Conservation (phyloP, 495 filamentous ascomycete species). For the Penicillium fimorum region DNA sequence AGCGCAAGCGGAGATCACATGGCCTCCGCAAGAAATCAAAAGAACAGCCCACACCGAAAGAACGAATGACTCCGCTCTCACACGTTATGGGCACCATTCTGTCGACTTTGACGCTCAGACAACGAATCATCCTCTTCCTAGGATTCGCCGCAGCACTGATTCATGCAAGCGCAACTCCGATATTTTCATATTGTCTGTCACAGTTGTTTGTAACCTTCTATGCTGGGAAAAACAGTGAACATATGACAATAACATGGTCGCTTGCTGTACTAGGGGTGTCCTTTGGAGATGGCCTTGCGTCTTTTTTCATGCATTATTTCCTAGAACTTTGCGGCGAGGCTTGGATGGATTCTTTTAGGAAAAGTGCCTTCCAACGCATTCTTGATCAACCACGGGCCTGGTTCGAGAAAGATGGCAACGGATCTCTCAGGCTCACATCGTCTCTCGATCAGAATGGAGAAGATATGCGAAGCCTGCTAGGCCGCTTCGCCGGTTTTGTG, state of each 20-base stretch:
- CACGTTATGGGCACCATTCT: slow-evolving; percentile 65
- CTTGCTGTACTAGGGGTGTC: slow-evolving; percentile 67
- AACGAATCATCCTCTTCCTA: slow-evolving; percentile 55
- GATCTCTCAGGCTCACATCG: slow-evolving; percentile 58
- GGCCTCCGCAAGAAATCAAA: background rate
- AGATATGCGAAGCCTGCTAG: slow-evolving; percentile 79
- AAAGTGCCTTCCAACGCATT: slow-evolving; percentile 65
- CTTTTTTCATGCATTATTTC: slow-evolving; percentile 65
- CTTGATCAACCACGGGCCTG: slow-evolving; percentile 79
- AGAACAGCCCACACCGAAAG: slow-evolving; percentile 3
- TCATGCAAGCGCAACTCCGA: slow-evolving; percentile 68
- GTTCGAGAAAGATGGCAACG: slow-evolving; percentile 74
- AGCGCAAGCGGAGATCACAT: background rate
- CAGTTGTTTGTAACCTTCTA: slow-evolving; percentile 72
- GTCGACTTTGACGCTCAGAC: slow-evolving; percentile 46
- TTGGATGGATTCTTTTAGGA: slow-evolving; percentile 75
- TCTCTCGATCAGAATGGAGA: slow-evolving; percentile 82
- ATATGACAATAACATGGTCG: slow-evolving; percentile 63
- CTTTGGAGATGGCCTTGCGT: slow-evolving; percentile 59
- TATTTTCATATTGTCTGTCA: slow-evolving; percentile 77
- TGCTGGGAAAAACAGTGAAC: slow-evolving; percentile 37
- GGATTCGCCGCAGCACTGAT: slow-evolving; percentile 61
- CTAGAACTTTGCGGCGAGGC: slow-evolving; percentile 70
- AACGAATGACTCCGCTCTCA: slow-evolving; percentile 32
- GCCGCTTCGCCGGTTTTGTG: slow-evolving; percentile 69